Evolutionary conservation across 1,284 basidiomycete species (phyloP), one percentile per base, ranked within the genome.

Genomic region (Malassezia restricta): DNA sequence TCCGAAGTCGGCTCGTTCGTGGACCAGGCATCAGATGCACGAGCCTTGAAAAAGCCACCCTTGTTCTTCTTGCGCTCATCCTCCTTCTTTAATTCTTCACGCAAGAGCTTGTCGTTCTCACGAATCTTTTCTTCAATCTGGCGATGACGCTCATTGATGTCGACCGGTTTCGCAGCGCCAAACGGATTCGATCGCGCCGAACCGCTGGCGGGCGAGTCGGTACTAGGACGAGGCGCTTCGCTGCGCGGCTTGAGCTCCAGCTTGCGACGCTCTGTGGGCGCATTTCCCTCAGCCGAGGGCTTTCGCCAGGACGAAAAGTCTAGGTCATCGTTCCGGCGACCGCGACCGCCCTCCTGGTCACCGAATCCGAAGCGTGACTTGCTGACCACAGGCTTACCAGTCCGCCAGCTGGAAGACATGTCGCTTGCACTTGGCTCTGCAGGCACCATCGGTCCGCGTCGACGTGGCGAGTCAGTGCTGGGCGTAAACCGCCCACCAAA

Each of bases 151-250:
- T 79, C 77, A 17, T 83, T 77, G 7, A 85, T 82, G 73, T 95
- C 88, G 31, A 95, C 84, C 11, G 91, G 89, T 66, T 86, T 88
- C 38, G 92, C 92, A 47, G 80, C 79, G 51, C 92, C 92, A 71
- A 96, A 96, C 1, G 91, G 89, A 68, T 80, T 76, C 14, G 76
- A 47, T 8, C 68, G 47, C 29, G 68, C 32, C 17, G 69, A 55
- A 43, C 24, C 85, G 5, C 85, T 82, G 5, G 85, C 84, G 1
- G 84, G 81, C 37, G 88, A 75, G 3, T 86, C 84, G 27, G 82
- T 84, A 14, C 83, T 78, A 27, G 78, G 77, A 11, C 79, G 78
- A 24, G 84, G 85, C 4, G 76, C 77, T 43, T 74, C 78, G 20
- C 78, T 79, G 24, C 69, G 63, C 8, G 69, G 68, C 60, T 72